These are phyloP conservation scores for Thermothelomyces thermophilus DNA, from an alignment of 2,329 filamentous ascomycete species.

Conservation along the genomic window DNA sequence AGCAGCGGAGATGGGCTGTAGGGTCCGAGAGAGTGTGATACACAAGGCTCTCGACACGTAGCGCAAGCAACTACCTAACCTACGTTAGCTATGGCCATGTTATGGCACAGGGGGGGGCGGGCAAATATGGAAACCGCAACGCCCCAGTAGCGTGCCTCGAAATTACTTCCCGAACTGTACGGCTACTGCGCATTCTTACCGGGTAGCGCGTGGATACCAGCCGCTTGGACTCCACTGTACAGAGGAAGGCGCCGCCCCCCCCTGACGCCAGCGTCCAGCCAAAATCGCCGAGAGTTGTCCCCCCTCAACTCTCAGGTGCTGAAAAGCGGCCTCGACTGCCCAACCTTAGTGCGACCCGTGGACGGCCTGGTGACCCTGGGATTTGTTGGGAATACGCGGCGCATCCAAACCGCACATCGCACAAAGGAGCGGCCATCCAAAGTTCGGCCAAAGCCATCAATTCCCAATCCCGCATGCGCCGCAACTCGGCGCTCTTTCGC, in stretches of 20 bases:
- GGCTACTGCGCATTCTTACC: too few relatives aligned
- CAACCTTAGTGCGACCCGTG: constrained; percentile 23
- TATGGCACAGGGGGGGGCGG: too few relatives aligned
- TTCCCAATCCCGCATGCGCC: constrained; percentile 20
- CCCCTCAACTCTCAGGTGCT: constrained; percentile 14
- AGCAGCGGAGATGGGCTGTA: too few relatives aligned
- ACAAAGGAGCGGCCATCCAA: neutral
- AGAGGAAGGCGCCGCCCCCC: too few relatives aligned
- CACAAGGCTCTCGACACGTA: too few relatives aligned
- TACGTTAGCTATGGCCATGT: too few relatives aligned
- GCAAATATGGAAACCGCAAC: too few relatives aligned
- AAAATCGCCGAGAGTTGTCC: constrained; percentile 13
- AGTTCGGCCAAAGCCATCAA: constrained; percentile 10
- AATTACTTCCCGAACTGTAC: too few relatives aligned
- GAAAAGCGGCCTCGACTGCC: constrained; percentile 19
- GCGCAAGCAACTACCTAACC: too few relatives aligned
- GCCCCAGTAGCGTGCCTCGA: too few relatives aligned
- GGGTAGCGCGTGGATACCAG: constrained; percentile 7
- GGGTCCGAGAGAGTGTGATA: too few relatives aligned
- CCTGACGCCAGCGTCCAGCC: constrained; percentile 9
- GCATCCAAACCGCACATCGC: constrained; percentile 2
- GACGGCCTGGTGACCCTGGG: neutral
- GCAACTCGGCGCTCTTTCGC: neutral
- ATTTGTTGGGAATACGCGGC: neutral
- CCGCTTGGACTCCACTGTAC: constrained; percentile 5